Base-by-base conservation (phyloP, 2,329 filamentous ascomycete genomes). In the Penicillium sp. region DNA sequence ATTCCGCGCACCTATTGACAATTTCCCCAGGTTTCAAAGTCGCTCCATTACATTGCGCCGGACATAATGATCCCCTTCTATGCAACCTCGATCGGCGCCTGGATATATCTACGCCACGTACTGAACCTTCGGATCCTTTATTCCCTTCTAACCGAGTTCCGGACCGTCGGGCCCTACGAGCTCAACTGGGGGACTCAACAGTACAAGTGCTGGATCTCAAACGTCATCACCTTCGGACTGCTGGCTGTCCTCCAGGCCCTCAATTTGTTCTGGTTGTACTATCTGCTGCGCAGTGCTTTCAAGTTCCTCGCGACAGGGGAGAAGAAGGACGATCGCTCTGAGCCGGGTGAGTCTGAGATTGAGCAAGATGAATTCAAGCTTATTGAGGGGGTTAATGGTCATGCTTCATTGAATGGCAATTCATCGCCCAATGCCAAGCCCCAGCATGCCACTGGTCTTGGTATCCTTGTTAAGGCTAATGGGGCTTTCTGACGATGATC, bases 71-170 rank as follows among this genome's bases (percentile, higher is more conserved):
- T 82, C 0, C 90, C 90, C 18, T 96, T 91, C 78, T 96, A 93
- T 75, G 84, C 84, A 70, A 60, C 88, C 65, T 96, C 95, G 78
- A 87, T 94, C 74, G 77, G 78, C 62, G 79, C 88, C 53, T 96
- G 92, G 92, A 85, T 90, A 68, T 96, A 96, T 78, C 79, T 92
- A 57, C 89, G 92, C 47, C 92, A 96, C 76, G 92, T 87, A 42
- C 65, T 77, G 32, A 78, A 78, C 57, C 66, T 77, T 26, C 65
- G 68, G 34, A 72, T 76, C 31, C 66, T 77, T 29, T 76, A 71
- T 61, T 72, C 72, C 6, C 63, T 73, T 29, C 60, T 76, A 11
- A 76, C 73, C 16, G 69, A 74, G 48, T 78, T 78, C 64, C 60
- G 68, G 18, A 74, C 74, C 16, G 68, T 76, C 13, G 75, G 75